Conservation (phyloP, 1,284 basidiomycete genomes). For the Ceratobasidium theobromae region DNA sequence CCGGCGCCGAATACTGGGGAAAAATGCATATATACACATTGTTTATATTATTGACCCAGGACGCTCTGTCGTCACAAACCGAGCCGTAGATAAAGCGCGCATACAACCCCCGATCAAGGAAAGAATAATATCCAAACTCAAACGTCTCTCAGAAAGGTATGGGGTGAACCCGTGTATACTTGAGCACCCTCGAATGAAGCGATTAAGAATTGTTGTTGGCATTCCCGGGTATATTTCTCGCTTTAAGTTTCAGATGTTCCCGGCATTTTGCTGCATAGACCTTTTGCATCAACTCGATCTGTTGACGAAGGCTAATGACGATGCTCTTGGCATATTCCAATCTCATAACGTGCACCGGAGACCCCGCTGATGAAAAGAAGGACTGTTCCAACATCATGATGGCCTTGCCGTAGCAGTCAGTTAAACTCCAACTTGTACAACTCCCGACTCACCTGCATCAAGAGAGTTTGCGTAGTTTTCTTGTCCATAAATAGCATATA, state of each 20-base stretch:
- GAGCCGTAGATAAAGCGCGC: no score
- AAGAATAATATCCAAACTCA: no score
- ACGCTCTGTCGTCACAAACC: background rate
- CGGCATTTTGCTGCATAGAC: background rate
- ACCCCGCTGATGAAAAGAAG: background rate
- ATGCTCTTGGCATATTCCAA: background rate
- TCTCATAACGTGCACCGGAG: background rate
- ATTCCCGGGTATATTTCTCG: background rate
- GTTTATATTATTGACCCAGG: background rate
- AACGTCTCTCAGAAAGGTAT: no score
- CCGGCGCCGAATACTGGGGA: background rate
- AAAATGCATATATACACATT: conserved; percentile 6
- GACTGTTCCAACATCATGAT: background rate
- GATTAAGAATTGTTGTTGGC: background rate
- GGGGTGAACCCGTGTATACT: no score
- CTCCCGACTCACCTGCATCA: background rate
- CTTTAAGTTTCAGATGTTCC: background rate
- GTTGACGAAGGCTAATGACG: background rate
- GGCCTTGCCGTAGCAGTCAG: background rate
- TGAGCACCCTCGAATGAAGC: no score
- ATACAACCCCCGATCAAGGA: no score
- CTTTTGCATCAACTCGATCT: background rate
- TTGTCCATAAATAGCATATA: background rate
- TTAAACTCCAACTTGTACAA: background rate
- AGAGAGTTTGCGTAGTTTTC: background rate